Percentiles rank a stretch among this genome's conserved stretches.
Evolutionary conservation across 2,329 filamentous ascomycete species (phyloP).

Genomic region (Alternaria triticimaculans): DNA sequence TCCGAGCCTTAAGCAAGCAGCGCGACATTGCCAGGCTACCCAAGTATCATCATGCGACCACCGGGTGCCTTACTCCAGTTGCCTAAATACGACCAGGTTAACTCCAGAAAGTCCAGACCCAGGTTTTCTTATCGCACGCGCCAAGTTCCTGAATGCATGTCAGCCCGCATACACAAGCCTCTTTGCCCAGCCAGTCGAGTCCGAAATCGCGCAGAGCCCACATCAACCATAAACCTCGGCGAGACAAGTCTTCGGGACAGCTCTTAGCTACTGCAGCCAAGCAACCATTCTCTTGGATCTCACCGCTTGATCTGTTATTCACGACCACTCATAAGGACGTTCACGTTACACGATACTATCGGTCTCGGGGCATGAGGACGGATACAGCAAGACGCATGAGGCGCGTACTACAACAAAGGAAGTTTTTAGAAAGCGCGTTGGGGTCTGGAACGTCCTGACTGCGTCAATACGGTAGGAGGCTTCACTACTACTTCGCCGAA

Average conservation of each 20-base stretch:
- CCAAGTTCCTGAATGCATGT: slow-evolving; percentile 19
- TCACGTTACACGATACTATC: slow-evolving; percentile 22
- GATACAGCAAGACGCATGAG: slow-evolving; percentile 11
- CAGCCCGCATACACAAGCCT: slow-evolving; percentile 25
- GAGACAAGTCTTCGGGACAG: slow-evolving; percentile 1
- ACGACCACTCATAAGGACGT: slow-evolving; percentile 13
- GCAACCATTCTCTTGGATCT: neutral
- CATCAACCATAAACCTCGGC: neutral
- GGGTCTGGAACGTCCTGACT: slow-evolving; percentile 7
- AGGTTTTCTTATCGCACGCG: neutral
- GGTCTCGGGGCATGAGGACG: slow-evolving; percentile 16
- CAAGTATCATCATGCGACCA: neutral
- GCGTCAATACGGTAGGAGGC: slow-evolving; percentile 1
- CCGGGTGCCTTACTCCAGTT: neutral
- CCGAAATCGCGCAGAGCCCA: slow-evolving; percentile 5
- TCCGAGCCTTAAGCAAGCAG: neutral
- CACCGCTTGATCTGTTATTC: slow-evolving; percentile 6
- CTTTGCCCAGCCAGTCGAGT: slow-evolving; percentile 28
- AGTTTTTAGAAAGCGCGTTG: neutral
- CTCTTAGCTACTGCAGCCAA: neutral
- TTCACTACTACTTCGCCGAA: neutral
- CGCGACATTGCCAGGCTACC: neutral
- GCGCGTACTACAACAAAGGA: neutral
- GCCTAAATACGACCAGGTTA: neutral
- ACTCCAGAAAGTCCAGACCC: neutral